Percentiles rank a stretch among this genome's conserved stretches.
These are phyloP conservation scores for Penicillium sp. DNA, from an alignment of 2,329 filamentous ascomycete species.

Conservation along the genomic window DNA sequence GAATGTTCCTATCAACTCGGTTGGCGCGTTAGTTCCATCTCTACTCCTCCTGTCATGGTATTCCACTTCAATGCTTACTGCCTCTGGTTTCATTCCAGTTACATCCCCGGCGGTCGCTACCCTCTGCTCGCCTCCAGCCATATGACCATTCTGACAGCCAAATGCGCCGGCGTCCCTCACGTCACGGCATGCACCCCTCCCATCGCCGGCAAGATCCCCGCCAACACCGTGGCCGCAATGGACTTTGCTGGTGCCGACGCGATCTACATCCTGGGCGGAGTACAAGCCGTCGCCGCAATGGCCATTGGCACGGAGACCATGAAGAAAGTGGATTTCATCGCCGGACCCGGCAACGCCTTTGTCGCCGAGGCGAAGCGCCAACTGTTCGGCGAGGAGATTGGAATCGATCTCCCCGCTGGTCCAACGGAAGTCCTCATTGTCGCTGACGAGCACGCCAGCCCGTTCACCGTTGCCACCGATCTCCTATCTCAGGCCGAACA, in stretches of 20 bases:
- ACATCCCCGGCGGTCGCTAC: slow-evolving; percentile 61
- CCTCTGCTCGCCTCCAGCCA: slow-evolving; percentile 61
- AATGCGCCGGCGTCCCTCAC: slow-evolving; percentile 59
- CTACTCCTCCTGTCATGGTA: neutral
- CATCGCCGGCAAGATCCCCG: slow-evolving; percentile 55
- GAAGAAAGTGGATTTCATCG: slow-evolving; percentile 58
- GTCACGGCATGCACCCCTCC: slow-evolving; percentile 61
- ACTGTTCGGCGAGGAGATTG: slow-evolving; percentile 58
- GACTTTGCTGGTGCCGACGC: slow-evolving; percentile 58
- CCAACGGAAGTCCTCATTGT: slow-evolving; percentile 61
- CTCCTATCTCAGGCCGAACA: slow-evolving; percentile 59
- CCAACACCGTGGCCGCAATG: slow-evolving; percentile 59
- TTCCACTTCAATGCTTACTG: neutral
- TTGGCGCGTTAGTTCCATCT: slow-evolving; percentile 51
- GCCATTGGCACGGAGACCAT: slow-evolving; percentile 58
- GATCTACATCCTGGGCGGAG: slow-evolving; percentile 59
- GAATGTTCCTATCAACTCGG: slow-evolving; percentile 55
- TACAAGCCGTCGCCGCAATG: slow-evolving; percentile 61
- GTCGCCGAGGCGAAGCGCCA: slow-evolving; percentile 62
- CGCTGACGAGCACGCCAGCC: slow-evolving; percentile 56
- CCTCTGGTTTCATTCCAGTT: slow-evolving; percentile 31
- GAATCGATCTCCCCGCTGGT: slow-evolving; percentile 61
- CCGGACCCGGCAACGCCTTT: slow-evolving; percentile 61
- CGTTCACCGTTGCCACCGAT: slow-evolving; percentile 55
- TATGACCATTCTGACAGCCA: slow-evolving; percentile 63